phyloP scores from a whole-genome alignment of 768 basidiomycete genomes.

The Grammothele lineata region DNA sequence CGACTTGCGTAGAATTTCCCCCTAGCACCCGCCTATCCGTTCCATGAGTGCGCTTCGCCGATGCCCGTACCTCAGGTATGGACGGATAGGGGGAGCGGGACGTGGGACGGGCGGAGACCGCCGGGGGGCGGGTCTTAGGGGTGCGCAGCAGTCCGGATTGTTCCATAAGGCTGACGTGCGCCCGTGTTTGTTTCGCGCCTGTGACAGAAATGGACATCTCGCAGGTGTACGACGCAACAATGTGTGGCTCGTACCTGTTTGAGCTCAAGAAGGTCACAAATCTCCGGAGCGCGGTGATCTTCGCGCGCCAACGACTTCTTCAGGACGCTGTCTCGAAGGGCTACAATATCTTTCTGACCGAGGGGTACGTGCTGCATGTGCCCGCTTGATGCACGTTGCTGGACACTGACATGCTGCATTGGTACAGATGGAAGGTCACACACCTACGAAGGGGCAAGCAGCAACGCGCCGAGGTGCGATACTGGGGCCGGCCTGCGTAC shows the following conservation, averaged over 20 bases:
- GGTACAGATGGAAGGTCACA: constrained; percentile 14
- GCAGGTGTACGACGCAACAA: constrained; percentile 47
- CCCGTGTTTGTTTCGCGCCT: no score
- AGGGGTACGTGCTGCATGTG: constrained; percentile 45
- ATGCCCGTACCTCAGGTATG: not conserved
- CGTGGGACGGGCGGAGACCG: no score
- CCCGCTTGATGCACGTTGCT: not conserved
- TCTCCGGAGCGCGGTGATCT: constrained; percentile 49
- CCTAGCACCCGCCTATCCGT: constrained; percentile 15
- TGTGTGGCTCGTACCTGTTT: constrained; percentile 45
- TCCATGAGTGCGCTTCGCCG: not conserved
- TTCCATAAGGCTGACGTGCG: no score
- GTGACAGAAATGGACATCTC: constrained; percentile 56
- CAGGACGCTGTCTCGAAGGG: constrained; percentile 49
- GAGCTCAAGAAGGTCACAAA: constrained; percentile 46
- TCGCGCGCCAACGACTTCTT: constrained; percentile 62
- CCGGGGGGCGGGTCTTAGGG: no score
- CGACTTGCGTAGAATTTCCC: no score
- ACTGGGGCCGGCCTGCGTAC: constrained; percentile 63
- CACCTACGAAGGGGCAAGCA: constrained; percentile 37
- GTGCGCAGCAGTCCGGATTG: no score
- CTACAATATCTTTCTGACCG: constrained; percentile 60
- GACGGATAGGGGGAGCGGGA: no score
- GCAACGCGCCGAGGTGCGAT: constrained; percentile 66
- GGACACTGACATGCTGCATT: not conserved